Evolutionary conservation across 1,284 basidiomycete genomes (phyloP).

Genomic region (Meira miltonrushii): DNA sequence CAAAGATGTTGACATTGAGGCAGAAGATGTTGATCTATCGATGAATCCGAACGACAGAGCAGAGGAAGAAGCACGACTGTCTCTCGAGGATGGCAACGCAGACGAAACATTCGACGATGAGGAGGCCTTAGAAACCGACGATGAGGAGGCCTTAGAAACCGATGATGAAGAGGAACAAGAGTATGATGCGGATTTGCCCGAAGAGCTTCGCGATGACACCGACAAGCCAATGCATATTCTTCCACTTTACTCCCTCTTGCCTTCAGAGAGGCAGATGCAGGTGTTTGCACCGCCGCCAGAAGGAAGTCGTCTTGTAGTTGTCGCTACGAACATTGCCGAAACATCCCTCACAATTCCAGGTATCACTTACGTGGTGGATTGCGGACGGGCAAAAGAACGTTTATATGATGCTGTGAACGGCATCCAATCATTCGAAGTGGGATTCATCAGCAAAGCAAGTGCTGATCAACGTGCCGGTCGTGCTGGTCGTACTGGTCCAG

Average conservation of each 20-base stretch:
- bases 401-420: constrained; percentile 60
- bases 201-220: constrained; percentile 32
- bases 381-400: constrained; percentile 78
- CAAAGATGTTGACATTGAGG: constrained; percentile 60
- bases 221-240: constrained; percentile 59
- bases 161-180: constrained; percentile 31
- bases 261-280: constrained; percentile 68
- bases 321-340: constrained; percentile 73
- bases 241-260: constrained; percentile 68
- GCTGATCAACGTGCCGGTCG: constrained; percentile 69
- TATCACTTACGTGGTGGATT: constrained; percentile 71
- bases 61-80: constrained; percentile 22
- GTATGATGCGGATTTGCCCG: constrained; percentile 37
- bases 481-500: constrained; percentile 71
- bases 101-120: constrained; percentile 56
- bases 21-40: constrained; percentile 71
- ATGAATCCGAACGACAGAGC: constrained; percentile 51
- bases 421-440: constrained; percentile 67
- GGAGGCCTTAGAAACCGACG: constrained; percentile 54
- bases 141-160: constrained; percentile 53
- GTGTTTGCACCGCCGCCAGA: constrained; percentile 66
- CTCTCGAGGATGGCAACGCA: constrained; percentile 52
- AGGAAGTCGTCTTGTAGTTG: constrained; percentile 65
- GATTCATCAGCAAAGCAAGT: constrained; percentile 72
- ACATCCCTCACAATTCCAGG: constrained; percentile 73